Percentiles rank a stretch among this genome's conserved stretches.
Conservation (phyloP, 345 rosid genomes). For the Cardamine occulta region DNA sequence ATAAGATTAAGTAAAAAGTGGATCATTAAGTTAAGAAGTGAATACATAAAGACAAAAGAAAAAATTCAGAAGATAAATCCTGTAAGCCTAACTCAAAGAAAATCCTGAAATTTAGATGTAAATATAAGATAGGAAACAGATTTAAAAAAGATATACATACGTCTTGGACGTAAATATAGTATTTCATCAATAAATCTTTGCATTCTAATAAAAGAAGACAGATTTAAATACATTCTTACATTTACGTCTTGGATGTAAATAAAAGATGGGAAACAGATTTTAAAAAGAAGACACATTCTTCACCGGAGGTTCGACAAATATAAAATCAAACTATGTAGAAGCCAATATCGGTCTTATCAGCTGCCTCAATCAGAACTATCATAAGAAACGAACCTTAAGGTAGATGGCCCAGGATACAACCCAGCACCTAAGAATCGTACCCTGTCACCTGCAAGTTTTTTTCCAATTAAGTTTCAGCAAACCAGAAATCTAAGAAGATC, state of each 20-base stretch:
- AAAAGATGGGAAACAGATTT: too few species aligned
- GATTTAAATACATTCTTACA: too few species aligned
- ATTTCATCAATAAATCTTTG: too few species aligned
- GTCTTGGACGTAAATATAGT: too few species aligned
- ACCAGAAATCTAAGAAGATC: conserved; percentile 34
- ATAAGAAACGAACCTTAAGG: conserved; percentile 57
- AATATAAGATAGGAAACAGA: background rate
- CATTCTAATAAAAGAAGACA: background rate
- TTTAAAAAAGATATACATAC: background rate
- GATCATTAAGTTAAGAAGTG: conserved; percentile 1
- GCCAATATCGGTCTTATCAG: conserved; percentile 9
- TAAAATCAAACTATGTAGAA: conserved; percentile 5
- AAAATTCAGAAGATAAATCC: background rate
- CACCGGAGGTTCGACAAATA: conserved; percentile 7
- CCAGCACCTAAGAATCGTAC: conserved; percentile 60
- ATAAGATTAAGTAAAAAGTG: conserved; percentile 16
- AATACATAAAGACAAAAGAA: conserved; percentile 14
- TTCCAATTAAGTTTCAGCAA: conserved; percentile 32
- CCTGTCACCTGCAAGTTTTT: conserved; percentile 70
- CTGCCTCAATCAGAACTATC: conserved; percentile 20
- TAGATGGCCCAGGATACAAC: conserved; percentile 52
- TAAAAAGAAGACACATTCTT: conserved; percentile 1
- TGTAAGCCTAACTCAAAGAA: background rate
- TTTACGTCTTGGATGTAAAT: conserved; percentile 2
- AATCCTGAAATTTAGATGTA: background rate